A percentile compares a stretch with the other conserved stretches of the same genome.
phyloP scores from a whole-genome alignment of 2,329 filamentous ascomycete species.

The Stylonectria norvegica region DNA sequence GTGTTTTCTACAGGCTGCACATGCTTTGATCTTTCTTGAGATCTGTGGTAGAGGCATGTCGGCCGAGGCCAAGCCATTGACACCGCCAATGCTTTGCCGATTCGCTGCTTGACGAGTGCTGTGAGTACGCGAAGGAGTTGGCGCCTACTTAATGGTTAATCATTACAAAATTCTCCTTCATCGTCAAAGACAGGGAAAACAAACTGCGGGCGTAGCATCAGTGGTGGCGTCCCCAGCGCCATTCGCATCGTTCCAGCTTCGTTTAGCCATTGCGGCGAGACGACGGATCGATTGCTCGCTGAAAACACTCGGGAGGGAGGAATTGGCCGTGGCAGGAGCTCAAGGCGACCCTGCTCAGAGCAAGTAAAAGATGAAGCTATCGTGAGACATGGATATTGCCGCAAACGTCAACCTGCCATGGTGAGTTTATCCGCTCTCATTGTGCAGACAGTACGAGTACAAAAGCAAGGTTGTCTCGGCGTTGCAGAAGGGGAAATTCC shows the following conservation, averaged over 20 bases:
- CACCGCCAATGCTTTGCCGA: constrained; percentile 17
- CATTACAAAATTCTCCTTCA: constrained; percentile 8
- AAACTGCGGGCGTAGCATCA: too few relatives aligned
- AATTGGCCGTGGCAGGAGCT: too few relatives aligned
- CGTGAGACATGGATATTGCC: neutral
- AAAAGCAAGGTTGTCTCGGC: too few relatives aligned
- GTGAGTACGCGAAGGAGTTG: constrained; percentile 14
- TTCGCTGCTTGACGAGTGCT: constrained; percentile 13
- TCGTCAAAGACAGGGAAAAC: too few relatives aligned
- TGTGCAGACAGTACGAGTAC: too few relatives aligned
- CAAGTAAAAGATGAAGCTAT: neutral
- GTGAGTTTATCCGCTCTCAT: neutral
- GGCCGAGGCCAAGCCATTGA: constrained; percentile 8
- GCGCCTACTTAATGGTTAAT: constrained; percentile 11
- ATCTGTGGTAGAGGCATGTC: constrained; percentile 31
- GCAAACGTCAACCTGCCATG: neutral
- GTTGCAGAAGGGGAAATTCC: neutral
- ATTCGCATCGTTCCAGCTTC: constrained; percentile 13
- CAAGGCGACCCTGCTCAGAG: too few relatives aligned
- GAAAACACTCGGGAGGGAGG: too few relatives aligned
- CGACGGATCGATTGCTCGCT: too few relatives aligned
- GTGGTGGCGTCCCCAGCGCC: constrained; percentile 3
- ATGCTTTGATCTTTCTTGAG: constrained; percentile 40
- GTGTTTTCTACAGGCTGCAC: constrained; percentile 39
- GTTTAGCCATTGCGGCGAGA: constrained; percentile 11